Conservation (phyloP, 148 eudicot genomes). For the Beta vulgaris region DNA sequence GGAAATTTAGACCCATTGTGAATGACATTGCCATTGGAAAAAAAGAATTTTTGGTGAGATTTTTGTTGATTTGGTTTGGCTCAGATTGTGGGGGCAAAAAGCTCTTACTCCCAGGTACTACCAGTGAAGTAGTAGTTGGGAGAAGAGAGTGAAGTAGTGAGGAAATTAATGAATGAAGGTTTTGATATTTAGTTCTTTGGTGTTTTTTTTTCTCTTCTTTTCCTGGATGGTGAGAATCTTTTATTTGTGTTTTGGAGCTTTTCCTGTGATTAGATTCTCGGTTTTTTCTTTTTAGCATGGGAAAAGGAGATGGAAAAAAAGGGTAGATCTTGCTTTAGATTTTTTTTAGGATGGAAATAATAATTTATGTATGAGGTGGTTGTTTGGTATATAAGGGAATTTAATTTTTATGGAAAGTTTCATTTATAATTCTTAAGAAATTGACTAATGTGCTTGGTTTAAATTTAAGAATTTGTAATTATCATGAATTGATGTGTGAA, state of each 20-base stretch:
- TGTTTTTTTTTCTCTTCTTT: not conserved
- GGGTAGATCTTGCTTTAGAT: too few species aligned
- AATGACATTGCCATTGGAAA: slow-evolving; percentile 49
- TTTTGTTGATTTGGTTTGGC: not conserved
- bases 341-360: too few species aligned
- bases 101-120: slow-evolving; percentile 6
- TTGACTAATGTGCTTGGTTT: too few species aligned
- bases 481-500: too few species aligned
- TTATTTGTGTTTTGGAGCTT: not conserved
- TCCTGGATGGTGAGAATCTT: not conserved
- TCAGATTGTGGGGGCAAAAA: not conserved
- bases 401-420: too few species aligned
- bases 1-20: slow-evolving; percentile 69
- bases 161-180: not conserved
- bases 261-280: too few species aligned
- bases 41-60: not conserved
- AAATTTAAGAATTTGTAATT: too few species aligned
- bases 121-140: not conserved
- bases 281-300: too few species aligned
- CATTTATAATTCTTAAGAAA: too few species aligned
- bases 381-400: too few species aligned
- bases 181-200: not conserved
- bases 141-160: not conserved
- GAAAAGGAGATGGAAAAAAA: too few species aligned
- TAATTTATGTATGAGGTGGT: too few species aligned